Evolutionary conservation across 106 monocot species (phyloP), one percentile per base, ranked within the genome.

Genomic region (Hemerocallis citrina): DNA sequence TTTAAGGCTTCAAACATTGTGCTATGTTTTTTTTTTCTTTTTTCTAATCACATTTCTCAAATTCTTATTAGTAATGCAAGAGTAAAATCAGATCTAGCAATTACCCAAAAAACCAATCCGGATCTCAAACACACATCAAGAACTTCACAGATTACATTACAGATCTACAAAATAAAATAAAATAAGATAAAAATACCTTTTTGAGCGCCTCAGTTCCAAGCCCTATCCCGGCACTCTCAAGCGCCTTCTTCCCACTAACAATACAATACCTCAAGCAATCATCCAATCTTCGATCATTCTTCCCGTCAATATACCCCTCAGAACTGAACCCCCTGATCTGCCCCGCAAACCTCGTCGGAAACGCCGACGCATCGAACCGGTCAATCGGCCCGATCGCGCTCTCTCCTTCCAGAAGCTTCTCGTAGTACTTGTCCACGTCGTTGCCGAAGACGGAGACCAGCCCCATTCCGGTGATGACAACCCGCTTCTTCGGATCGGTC

Each of bases 401-500:
- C 74, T 81, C 81, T 29, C 86, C 95, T 20, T 76, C 83, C 21
- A 90, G 71, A 12, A 95, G 78, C 28, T 68, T 75, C 39, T 95
- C 86, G 61, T 90, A 95, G 65, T 79, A 90, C 28, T 24, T 59
- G n/a, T 95, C 95, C 7, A 90, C 90, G 28, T 95, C 86, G 74
- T 95, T 90, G 16, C 95, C 95, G 59, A 95, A 86, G 4, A 90
- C 90, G 29, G 95, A 90, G 7, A 95, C 95, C 13, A 95, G 74
- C 33, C 95, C 89, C 94, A 86, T 95, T 33, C 94, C 94, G 14
- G 94, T 95, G 59, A 95, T 81, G 23, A 95, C 94, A 6, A 95
- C 89, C 36, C 95, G 34, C 74, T 90, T 95, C 81, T 84, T 94
- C 43, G 94, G 85, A 75, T 94, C 89, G 54, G 77, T 83, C 76